Evolutionary conservation across 2,329 filamentous ascomycete species (phyloP), one percentile per base, ranked within the genome.

Genomic region (Zasmidium citrigriseum): DNA sequence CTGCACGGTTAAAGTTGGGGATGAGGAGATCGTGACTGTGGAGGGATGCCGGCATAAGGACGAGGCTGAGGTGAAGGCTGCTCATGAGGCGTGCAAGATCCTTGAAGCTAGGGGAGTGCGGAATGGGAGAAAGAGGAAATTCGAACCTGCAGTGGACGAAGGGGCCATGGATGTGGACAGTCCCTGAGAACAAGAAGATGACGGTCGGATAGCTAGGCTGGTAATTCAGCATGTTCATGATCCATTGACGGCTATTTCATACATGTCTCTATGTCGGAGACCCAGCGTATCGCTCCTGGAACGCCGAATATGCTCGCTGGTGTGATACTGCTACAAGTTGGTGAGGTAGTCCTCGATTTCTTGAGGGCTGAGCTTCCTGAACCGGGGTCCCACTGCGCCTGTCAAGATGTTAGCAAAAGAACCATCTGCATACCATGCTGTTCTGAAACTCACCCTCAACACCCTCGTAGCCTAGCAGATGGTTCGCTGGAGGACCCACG

Each of bases 341-440:
- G 95, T 98, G 77, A 99, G 82, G 81, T 99, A 99, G 78, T 99
- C 95, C 82, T 99, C 95, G 73, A 99, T 98, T 81, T 99, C 95
- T 80, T 96, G 91, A 72, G 96, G 92, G 71, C 86, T 96, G 77
- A 99, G 81, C 84, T 96, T 96, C 78, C 92, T 86, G 86, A 96
- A 96, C 64, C 92, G 86, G 58, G 92, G 92, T 46, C 92, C 92
- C 67, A 87, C 85, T 20, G 90, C 90, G 62, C 90, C 90, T 55
- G 14, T 16, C 14, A n/a, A 38, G 7, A 12, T 49, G 29, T 55
- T 46, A 55, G 53, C 46, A 25, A 45, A 21, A n/a, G n/a, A n/a
- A n/a, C n/a, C 21, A 2, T 47, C 21, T 9, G 2, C 22, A 18
- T 54, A 12, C 14, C 14, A 4, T 47, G 5, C n/a, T 1, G 27